These are phyloP conservation scores for Pleurotus giganteus DNA, from an alignment of 768 basidiomycete genomes.

Conservation along the genomic window DNA sequence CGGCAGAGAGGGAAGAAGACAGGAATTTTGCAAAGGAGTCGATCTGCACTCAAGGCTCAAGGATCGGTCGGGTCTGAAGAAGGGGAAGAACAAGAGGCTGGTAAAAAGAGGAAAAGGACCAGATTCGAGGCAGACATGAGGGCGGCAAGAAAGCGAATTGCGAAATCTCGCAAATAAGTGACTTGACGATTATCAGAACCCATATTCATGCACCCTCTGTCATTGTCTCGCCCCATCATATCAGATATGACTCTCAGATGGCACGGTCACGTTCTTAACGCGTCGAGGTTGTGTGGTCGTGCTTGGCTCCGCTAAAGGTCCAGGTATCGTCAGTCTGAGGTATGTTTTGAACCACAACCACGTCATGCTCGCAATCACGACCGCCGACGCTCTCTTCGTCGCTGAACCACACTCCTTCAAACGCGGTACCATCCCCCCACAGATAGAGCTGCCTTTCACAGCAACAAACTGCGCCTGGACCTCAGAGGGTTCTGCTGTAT, in stretches of 20 bases:
- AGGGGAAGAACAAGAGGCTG: conserved; percentile 24
- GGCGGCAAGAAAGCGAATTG: conserved; percentile 34
- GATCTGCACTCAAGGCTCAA: conserved; percentile 24
- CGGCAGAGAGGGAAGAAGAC: conserved; percentile 64
- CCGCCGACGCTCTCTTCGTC: conserved; percentile 45
- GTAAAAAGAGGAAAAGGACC: conserved; percentile 39
- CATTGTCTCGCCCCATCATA: too few relatives aligned
- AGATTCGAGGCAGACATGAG: conserved; percentile 51
- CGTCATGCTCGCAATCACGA: conserved; percentile 62
- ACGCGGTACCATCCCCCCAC: conserved; percentile 36
- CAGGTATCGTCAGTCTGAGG: too few relatives aligned
- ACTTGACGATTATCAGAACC: not conserved
- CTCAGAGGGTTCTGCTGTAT: conserved; percentile 52
- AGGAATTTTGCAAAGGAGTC: conserved; percentile 58
- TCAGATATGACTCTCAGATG: too few relatives aligned
- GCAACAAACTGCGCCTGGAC: conserved; percentile 53
- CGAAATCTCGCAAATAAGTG: conserved; percentile 10
- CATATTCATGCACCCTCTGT: too few relatives aligned
- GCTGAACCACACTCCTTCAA: conserved; percentile 48
- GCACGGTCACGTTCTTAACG: conserved; percentile 4
- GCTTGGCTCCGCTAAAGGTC: conserved; percentile 2
- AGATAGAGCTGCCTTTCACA: conserved; percentile 27
- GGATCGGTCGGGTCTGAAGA: conserved; percentile 26
- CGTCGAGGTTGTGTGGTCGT: not conserved
- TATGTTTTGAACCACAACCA: too few relatives aligned